A percentile compares a stretch with the other conserved stretches of the same genome.
These are phyloP conservation scores for Penicillium aurantiogriseum DNA, from an alignment of 2,329 filamentous ascomycete genomes.

Conservation along the genomic window DNA sequence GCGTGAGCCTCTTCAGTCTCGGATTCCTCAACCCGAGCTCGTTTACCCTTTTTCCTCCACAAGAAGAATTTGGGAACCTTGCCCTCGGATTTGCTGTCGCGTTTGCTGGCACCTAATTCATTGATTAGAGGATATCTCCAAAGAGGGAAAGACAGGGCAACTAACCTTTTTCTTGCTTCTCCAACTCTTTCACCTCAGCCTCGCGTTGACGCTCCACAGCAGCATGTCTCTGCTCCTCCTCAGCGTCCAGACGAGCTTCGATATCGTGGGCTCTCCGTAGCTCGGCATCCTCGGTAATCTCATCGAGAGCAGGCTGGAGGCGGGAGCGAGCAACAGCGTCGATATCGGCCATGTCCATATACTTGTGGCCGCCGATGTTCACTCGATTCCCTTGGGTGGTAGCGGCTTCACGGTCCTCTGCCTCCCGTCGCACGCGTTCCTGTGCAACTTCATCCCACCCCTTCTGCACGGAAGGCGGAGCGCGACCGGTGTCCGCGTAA, in stretches of 20 bases:
- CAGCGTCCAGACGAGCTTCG: conserved; percentile 61
- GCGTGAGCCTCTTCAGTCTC: conserved; percentile 5
- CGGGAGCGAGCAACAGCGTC: conserved; percentile 74
- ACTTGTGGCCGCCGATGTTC: conserved; percentile 77
- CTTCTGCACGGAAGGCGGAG: conserved; percentile 64
- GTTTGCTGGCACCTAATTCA: conserved; percentile 16
- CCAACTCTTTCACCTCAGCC: conserved; percentile 35
- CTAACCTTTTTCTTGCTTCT: conserved; percentile 32
- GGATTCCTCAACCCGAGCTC: conserved; percentile 15
- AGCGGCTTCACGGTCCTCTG: conserved; percentile 61
- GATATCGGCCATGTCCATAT: conserved; percentile 73
- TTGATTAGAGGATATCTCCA: background rate
- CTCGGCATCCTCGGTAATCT: conserved; percentile 77
- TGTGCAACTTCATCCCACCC: conserved; percentile 79
- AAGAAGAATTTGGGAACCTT: conserved; percentile 28
- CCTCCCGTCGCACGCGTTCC: conserved; percentile 63
- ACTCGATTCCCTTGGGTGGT: conserved; percentile 54
- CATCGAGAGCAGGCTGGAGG: conserved; percentile 79
- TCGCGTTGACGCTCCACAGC: conserved; percentile 43
- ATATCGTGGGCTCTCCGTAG: conserved; percentile 66
- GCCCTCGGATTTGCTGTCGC: conserved; percentile 9
- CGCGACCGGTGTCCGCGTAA: conserved; percentile 71
- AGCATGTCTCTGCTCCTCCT: conserved; percentile 62
- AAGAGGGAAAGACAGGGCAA: background rate
- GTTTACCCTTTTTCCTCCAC: conserved; percentile 31